Base-by-base conservation (phyloP, 2,329 filamentous ascomycete genomes). In the Parafenestella ontariensis region DNA sequence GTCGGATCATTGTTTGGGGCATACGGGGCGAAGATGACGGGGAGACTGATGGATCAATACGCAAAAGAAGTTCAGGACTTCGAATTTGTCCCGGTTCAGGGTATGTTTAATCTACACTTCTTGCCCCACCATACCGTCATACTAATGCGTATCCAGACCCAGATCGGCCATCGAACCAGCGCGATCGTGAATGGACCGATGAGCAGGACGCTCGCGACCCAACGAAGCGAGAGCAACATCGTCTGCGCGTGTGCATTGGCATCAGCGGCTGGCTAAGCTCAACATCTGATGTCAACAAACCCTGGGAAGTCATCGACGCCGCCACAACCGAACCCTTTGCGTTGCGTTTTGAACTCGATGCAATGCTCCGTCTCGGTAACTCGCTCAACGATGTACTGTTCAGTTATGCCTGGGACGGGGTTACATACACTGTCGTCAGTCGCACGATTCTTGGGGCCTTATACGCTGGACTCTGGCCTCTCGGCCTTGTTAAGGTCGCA, bases 1-100 rank as follows among this genome's bases (percentile, higher is more conserved):
- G 88, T 96, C 31, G 94, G 92, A 10, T 86, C 89, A 36, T 79
- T 98, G 37, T 96, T 98, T 69, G 94, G 94, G 6, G 90, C 95
- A 20, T 96, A 96, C 71, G 90, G 90, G 43, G 87, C 88, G 1
- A 86, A 89, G 41, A 92, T 96, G 82, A 90, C 89, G 0, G 86
- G 87, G 47, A 88, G 91, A 70, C 89, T 94, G 83, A 89, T 97
- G 82, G 90, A 96, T 59, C 82, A 88, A 21, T 96, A 95, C 73
- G 85, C 89, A 7, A 87, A 87, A 63, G 92, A 96, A 60, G 88
- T 97, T 7, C 86, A 91, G 63, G 92, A 97, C 70, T 96, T 97
- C 75, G 91, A 87, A 1, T 90, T 98, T 63, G 76, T 96, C n/a
- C 90, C 91, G 0, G 78, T 96, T 15, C 81, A 49, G 76, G 86